Conservation (phyloP, 2,329 filamentous ascomycete genomes). For the Microdochium nivale region DNA sequence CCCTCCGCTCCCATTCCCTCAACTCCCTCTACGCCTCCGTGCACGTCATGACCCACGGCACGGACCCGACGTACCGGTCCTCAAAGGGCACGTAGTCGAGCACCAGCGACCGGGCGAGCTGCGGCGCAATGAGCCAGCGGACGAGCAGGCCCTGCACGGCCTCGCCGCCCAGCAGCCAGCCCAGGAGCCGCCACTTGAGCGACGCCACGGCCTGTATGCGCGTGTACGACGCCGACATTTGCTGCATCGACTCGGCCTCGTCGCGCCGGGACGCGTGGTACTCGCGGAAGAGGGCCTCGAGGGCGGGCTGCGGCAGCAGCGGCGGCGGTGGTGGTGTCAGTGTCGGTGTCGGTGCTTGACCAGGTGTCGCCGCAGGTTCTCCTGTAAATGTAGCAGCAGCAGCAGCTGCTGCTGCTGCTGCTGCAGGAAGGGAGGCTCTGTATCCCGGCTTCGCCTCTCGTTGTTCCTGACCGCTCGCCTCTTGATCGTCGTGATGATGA, state of each 20-base stretch:
- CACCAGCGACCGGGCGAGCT: not conserved
- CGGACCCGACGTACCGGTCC: not conserved
- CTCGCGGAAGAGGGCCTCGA: not conserved
- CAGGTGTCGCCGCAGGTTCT: too few species aligned
- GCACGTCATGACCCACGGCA: not conserved
- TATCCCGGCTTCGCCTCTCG: too few species aligned
- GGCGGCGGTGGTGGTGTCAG: not conserved
- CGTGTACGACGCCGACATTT: not conserved
- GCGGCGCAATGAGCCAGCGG: not conserved
- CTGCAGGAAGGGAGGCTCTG: too few species aligned
- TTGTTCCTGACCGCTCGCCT: too few species aligned
- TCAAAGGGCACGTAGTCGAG: not conserved
- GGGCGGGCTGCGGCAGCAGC: not conserved
- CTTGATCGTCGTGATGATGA: not conserved
- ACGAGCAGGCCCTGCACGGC: not conserved
- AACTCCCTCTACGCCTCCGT: not conserved
- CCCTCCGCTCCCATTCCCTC: not conserved
- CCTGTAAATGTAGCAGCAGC: too few species aligned
- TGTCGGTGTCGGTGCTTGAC: too few species aligned
- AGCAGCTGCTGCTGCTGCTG: too few species aligned
- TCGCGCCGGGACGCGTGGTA: not conserved
- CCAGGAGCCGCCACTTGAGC: not conserved
- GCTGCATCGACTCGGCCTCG: not conserved
- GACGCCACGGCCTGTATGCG: not conserved
- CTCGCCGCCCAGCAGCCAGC: not conserved